These are phyloP conservation scores for Goffeauzyma gilvescens DNA, from an alignment of 768 basidiomycete genomes.

Conservation along the genomic window DNA sequence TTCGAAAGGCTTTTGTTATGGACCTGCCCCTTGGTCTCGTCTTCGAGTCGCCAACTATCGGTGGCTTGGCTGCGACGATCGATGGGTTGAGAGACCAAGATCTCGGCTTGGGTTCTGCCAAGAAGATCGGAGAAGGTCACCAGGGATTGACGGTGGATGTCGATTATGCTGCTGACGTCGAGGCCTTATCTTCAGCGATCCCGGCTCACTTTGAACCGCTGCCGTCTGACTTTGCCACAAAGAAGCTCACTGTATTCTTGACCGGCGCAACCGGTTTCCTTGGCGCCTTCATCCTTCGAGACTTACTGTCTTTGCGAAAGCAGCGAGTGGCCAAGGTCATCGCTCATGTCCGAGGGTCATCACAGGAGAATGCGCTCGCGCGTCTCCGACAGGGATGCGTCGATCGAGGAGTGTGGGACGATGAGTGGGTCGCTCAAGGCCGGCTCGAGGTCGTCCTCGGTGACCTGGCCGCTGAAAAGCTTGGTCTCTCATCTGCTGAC, in stretches of 20 bases:
- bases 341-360: slow-evolving; percentile 68
- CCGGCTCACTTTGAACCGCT: slow-evolving; percentile 45
- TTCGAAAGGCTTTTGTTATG: slow-evolving; percentile 75
- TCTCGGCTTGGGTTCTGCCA: slow-evolving; percentile 42
- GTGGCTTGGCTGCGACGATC: slow-evolving; percentile 53
- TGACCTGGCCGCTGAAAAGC: slow-evolving; percentile 54
- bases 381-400: slow-evolving; percentile 53
- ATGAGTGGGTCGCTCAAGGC: slow-evolving; percentile 51
- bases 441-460: slow-evolving; percentile 64
- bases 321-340: slow-evolving; percentile 63
- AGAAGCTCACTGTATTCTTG: slow-evolving; percentile 61
- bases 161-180: slow-evolving; percentile 65
- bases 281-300: slow-evolving; percentile 72
- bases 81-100: slow-evolving; percentile 60
- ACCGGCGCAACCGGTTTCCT: slow-evolving; percentile 96
- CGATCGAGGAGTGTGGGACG: slow-evolving; percentile 75
- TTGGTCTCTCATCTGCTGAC: slow-evolving; percentile 46
- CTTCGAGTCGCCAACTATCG: slow-evolving; percentile 75
- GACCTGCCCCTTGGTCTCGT: slow-evolving; percentile 79
- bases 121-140: slow-evolving; percentile 5
- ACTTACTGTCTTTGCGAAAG: slow-evolving; percentile 45
- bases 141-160: slow-evolving; percentile 27
- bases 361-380: slow-evolving; percentile 43
- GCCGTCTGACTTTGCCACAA: slow-evolving; percentile 40
- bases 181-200: slow-evolving; percentile 43